Evolutionary conservation across 2,329 filamentous ascomycete genomes (phyloP).

Genomic region (Xylariaceae sp.): DNA sequence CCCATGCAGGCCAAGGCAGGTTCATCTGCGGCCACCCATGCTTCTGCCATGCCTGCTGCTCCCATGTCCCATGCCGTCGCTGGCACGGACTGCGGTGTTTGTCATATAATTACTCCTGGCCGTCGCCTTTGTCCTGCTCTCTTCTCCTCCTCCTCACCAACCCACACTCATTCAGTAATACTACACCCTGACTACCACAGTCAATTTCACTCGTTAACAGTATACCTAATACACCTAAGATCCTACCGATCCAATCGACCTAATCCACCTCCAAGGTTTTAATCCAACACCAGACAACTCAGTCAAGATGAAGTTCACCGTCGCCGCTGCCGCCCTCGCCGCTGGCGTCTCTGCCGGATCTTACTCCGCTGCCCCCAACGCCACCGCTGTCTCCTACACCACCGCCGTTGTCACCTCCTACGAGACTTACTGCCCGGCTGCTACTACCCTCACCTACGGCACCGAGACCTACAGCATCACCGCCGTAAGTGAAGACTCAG

Average conservation of each 20-base stretch:
- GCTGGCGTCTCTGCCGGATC: conserved; percentile 36
- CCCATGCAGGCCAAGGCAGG: not conserved
- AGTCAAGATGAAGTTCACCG: conserved; percentile 64
- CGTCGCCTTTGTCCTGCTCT: conserved; percentile 28
- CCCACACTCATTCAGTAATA: conserved; percentile 47
- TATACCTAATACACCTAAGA: conserved; percentile 31
- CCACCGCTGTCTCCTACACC: conserved; percentile 44
- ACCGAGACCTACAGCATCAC: conserved; percentile 67
- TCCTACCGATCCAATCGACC: conserved; percentile 28
- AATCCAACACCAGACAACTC: conserved; percentile 40
- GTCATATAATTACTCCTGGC: conserved; percentile 35
- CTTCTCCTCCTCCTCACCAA: conserved; percentile 39
- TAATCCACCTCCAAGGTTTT: conserved; percentile 32
- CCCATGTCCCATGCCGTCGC: conserved; percentile 39
- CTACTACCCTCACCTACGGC: conserved; percentile 62
- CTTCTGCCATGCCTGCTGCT: conserved; percentile 15
- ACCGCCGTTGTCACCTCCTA: conserved; percentile 66
- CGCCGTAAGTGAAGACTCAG: conserved; percentile 39
- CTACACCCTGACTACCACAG: conserved; percentile 49
- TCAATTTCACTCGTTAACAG: conserved; percentile 56
- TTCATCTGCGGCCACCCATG: not conserved
- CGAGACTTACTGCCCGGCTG: conserved; percentile 68
- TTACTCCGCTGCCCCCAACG: conserved; percentile 33
- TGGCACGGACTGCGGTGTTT: too few relatives aligned
- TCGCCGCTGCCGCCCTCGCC: conserved; percentile 50